A percentile compares a stretch with the other conserved stretches of the same genome.
Evolutionary conservation across 2,329 filamentous ascomycete genomes (phyloP).

Genomic region (Colletotrichum orchidophilum): DNA sequence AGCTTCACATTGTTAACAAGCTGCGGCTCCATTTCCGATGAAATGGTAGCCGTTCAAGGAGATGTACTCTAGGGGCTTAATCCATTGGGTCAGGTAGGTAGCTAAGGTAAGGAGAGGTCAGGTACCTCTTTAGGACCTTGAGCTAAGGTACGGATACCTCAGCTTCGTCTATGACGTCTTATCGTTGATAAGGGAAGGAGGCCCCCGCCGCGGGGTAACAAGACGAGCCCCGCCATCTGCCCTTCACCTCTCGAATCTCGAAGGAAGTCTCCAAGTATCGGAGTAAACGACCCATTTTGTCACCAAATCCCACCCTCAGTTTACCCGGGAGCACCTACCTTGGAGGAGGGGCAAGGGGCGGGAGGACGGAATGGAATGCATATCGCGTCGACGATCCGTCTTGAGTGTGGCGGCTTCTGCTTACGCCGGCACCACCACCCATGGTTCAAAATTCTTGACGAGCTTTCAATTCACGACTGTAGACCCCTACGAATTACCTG

Average conservation of each 20-base stretch:
- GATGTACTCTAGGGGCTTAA: too few species aligned
- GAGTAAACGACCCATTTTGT: not conserved
- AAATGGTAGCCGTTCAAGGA: too few species aligned
- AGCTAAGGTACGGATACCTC: not conserved
- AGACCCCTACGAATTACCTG: not conserved
- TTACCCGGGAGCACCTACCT: not conserved
- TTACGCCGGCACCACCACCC: not conserved
- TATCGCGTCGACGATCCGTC: not conserved
- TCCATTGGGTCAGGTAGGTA: too few species aligned
- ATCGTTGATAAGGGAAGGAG: constrained; percentile 15
- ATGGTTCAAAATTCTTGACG: too few species aligned
- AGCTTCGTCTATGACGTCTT: constrained; percentile 23
- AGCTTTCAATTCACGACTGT: not conserved
- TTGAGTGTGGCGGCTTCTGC: not conserved
- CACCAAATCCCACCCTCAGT: not conserved
- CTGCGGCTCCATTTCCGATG: not conserved
- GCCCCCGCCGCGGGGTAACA: constrained; percentile 27
- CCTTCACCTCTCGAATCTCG: not conserved
- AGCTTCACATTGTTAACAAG: not conserved
- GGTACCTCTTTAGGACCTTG: too few species aligned
- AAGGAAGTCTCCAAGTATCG: too few species aligned
- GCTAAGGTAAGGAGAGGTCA: too few species aligned
- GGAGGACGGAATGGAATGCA: not conserved
- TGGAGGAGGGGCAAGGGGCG: not conserved
- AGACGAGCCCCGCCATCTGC: not conserved